These are phyloP conservation scores for Davidsoniella eucalypti DNA, from an alignment of 2,329 filamentous ascomycete species.

Conservation along the genomic window DNA sequence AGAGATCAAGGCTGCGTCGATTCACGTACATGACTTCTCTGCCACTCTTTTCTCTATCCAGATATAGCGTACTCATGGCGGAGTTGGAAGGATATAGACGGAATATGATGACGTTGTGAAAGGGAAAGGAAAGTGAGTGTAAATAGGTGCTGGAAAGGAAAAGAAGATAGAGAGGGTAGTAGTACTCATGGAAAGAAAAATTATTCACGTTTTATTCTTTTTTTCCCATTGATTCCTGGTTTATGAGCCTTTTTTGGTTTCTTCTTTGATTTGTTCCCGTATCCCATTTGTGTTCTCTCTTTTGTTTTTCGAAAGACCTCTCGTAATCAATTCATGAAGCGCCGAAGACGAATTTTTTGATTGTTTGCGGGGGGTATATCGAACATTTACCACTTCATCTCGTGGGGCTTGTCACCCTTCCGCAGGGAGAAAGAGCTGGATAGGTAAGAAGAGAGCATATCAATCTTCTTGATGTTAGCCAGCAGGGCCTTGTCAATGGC, in stretches of 20 bases:
- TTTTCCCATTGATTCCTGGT: constrained; percentile 7
- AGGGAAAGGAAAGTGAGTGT: too few relatives aligned
- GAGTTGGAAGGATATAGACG: constrained; percentile 3
- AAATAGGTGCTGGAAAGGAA: too few relatives aligned
- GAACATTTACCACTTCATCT: constrained; percentile 88
- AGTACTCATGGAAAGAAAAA: constrained; percentile 1
- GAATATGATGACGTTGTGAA: too few relatives aligned
- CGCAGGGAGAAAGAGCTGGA: constrained; percentile 92
- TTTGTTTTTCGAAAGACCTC: constrained; percentile 11
- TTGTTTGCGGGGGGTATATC: constrained; percentile 15
- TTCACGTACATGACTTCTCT: constrained; percentile 4
- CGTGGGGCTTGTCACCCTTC: constrained; percentile 98
- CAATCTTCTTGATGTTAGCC: constrained; percentile 96
- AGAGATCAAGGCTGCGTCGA: neutral
- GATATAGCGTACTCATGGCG: neutral
- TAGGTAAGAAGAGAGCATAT: constrained; percentile 85
- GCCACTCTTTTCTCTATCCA: constrained; percentile 2
- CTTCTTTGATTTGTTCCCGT: constrained; percentile 9
- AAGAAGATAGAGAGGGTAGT: too few relatives aligned
- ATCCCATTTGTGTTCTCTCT: constrained; percentile 8
- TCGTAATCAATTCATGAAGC: constrained; percentile 13
- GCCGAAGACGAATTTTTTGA: constrained; percentile 15
- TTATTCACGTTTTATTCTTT: constrained; percentile 11
- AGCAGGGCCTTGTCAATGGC: constrained; percentile 92
- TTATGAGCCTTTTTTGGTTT: constrained; percentile 11